These are phyloP conservation scores for Pseudogymnoascus destructans DNA, from an alignment of 2,329 filamentous ascomycete species.

Conservation along the genomic window DNA sequence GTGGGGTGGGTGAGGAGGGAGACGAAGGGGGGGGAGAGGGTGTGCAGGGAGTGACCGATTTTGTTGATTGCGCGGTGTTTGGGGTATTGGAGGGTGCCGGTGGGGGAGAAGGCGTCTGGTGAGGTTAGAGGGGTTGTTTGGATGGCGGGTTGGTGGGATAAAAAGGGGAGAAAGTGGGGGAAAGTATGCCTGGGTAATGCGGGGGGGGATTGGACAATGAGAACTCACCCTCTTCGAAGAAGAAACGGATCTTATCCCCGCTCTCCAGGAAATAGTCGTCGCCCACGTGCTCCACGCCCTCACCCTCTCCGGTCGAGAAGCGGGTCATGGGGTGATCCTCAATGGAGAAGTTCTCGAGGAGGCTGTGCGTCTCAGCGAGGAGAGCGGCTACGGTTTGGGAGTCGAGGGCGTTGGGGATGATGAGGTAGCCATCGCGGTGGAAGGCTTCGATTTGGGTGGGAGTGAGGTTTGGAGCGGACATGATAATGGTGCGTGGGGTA, in stretches of 20 bases:
- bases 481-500: neutral
- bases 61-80: slow-evolving; percentile 83
- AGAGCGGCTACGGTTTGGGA: slow-evolving; percentile 52
- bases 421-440: slow-evolving; percentile 74
- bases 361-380: slow-evolving; percentile 57
- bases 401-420: slow-evolving; percentile 66
- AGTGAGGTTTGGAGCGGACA: slow-evolving; percentile 43
- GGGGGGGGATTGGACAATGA: neutral
- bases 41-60: slow-evolving; percentile 68
- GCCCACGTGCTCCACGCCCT: slow-evolving; percentile 60
- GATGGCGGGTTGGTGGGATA: neutral
- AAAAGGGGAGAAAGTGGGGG: neutral
- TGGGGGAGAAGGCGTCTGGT: slow-evolving; percentile 59
- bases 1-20: slow-evolving; percentile 32
- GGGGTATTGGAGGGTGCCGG: slow-evolving; percentile 57
- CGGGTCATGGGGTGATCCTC: slow-evolving; percentile 79
- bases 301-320: slow-evolving; percentile 73
- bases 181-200: neutral
- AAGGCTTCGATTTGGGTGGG: slow-evolving; percentile 59
- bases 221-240: slow-evolving; percentile 65
- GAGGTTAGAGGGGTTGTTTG: slow-evolving; percentile 2
- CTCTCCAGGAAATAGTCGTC: slow-evolving; percentile 88
- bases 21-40: slow-evolving; percentile 53
- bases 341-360: slow-evolving; percentile 68
- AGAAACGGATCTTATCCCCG: slow-evolving; percentile 88